These are phyloP conservation scores for Yamagishiella unicocca DNA, from an alignment of 139 green algal species.

Conservation along the genomic window DNA sequence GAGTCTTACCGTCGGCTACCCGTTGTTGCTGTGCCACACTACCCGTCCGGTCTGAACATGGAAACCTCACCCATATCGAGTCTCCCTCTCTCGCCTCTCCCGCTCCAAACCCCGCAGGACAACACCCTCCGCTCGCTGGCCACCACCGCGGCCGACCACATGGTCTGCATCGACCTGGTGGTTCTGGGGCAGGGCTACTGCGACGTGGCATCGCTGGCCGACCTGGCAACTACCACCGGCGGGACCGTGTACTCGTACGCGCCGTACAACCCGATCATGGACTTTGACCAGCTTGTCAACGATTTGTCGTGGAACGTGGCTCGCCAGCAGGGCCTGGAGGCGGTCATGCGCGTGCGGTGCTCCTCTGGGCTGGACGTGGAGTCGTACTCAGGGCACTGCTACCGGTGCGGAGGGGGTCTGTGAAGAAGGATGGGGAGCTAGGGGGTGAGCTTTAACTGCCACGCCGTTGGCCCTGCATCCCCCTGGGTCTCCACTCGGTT, in stretches of 20 bases:
- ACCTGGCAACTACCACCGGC: conserved; percentile 72
- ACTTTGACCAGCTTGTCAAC: conserved; percentile 86
- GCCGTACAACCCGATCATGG: conserved; percentile 74
- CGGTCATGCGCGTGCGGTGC: conserved; percentile 85
- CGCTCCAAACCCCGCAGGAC: conserved; percentile 72
- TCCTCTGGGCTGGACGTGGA: conserved; percentile 83
- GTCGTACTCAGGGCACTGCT: conserved; percentile 68
- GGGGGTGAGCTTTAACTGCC: too few species aligned
- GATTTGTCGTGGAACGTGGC: conserved; percentile 88
- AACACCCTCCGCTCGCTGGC: conserved; percentile 77
- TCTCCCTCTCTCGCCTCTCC: too few species aligned
- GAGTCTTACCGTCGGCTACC: too few species aligned
- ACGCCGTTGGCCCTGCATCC: too few species aligned
- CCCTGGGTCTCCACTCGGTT: too few species aligned
- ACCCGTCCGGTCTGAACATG: too few species aligned
- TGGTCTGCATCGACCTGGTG: conserved; percentile 85
- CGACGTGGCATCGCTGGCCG: conserved; percentile 80
- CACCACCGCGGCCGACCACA: conserved; percentile 76
- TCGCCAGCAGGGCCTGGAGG: conserved; percentile 76
- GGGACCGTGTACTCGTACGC: conserved; percentile 87
- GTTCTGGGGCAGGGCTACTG: conserved; percentile 75
- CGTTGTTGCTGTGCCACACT: too few species aligned
- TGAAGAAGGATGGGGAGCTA: too few species aligned
- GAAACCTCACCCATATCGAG: too few species aligned
- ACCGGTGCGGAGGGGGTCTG: conserved; percentile 51